Evolutionary conservation across 306 rosid genomes (phyloP).

Genomic region (Ormosia emarginata): DNA sequence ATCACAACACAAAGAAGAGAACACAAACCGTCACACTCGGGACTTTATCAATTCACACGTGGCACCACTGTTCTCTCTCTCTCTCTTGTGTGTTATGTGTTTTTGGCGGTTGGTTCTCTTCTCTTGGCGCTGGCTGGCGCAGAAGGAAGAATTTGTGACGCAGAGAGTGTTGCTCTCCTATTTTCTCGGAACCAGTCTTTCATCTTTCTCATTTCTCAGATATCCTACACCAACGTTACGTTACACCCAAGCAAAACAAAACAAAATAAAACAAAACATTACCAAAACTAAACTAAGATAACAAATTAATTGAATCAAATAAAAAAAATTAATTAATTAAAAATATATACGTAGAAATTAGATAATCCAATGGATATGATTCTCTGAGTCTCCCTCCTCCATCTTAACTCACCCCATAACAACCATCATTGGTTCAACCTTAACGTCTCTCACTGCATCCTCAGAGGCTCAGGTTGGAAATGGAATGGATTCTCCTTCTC

Average conservation of each 20-base stretch:
- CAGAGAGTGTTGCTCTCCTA: slow-evolving; percentile 42
- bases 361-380: not conserved
- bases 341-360: not conserved
- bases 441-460: slow-evolving; percentile 6
- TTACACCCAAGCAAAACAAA: not conserved
- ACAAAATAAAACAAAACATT: not conserved
- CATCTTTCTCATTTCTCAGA: not conserved
- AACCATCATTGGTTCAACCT: not conserved
- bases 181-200: slow-evolving; percentile 22
- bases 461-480: not conserved
- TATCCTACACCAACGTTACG: not conserved
- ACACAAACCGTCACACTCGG: not conserved
- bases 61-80: not conserved
- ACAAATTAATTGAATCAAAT: not conserved
- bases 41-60: not conserved
- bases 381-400: slow-evolving; percentile 1
- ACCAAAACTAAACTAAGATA: not conserved
- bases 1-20: not conserved
- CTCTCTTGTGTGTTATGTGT: not conserved
- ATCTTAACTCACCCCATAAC: not conserved
- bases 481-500: not conserved
- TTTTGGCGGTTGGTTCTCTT: not conserved
- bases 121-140: not conserved
- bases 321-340: not conserved
- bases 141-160: slow-evolving; percentile 23